Evolutionary conservation across 2,329 filamentous ascomycete species (phyloP), one percentile per base, ranked within the genome.

Genomic region (Fusarium pseudoanthophilum): DNA sequence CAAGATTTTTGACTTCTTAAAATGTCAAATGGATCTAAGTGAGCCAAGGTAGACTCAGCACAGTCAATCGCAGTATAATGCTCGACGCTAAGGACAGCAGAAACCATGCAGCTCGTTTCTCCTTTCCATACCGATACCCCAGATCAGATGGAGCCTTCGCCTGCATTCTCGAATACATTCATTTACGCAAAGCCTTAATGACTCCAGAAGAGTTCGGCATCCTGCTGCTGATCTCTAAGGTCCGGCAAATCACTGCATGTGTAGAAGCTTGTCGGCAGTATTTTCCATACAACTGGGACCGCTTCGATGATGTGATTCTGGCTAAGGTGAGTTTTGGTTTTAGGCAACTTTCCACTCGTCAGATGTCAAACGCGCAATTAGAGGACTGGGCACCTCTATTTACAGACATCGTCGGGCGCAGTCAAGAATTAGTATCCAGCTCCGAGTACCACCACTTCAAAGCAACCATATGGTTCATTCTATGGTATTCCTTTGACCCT

Each of bases 41-140:
- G 21, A 49, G 0, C 14, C 0, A n/a, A 49, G 46, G 46, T 49
- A 49, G 16, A 0, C 16, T 5, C 3, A 10, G 3, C 4, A 14
- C 0, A n/a, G 2, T 0, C 0, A 0, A 8, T 7, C 4, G n/a
- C 1, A 16, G 5, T 13, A n/a, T 18, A 2, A 49, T 16, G 4
- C 7, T 49, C 0, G 1, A 1, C 3, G 10, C 46, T n/a, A 32
- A n/a, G 21, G 21, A n/a, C 11, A 0, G 2, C 21, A 49, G 46
- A 2, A 32, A n/a, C 0, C 46, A 49, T 32, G 2, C 0, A 4
- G 28, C 46, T 16, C 10, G 1, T 4, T 32, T 3, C 15, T 9
- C 2, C 0, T 49, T 49, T 3, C 28, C 4, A 0, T 49, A n/a
- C 11, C 20, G 0, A 13, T 3, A 1, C 15, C 11, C 28, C 7